Conservation (phyloP, 1,284 basidiomycete species). For the Cystobasidium slooffiae region DNA sequence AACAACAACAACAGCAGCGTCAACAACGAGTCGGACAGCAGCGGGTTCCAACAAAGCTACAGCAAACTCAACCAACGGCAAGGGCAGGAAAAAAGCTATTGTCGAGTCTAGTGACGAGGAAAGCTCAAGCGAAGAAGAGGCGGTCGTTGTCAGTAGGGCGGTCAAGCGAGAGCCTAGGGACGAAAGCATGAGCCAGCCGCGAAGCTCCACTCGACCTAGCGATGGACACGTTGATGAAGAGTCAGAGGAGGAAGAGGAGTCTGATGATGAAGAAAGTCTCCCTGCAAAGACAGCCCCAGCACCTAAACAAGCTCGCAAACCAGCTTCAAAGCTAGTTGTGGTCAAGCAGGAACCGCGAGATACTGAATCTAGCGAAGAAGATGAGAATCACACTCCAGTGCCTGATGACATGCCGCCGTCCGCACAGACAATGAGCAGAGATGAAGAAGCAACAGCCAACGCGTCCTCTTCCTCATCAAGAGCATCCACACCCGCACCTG, state of each 20-base stretch:
- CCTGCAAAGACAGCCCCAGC: background rate
- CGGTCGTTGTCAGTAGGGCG: background rate
- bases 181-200: background rate
- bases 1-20: conserved; percentile 16
- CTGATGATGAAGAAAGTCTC: background rate
- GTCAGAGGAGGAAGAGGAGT: conserved; percentile 1
- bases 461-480: conserved; percentile 29
- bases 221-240: background rate
- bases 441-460: conserved; percentile 38
- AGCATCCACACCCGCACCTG: conserved; percentile 38
- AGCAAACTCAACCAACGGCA: conserved; percentile 24
- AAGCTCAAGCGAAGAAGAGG: background rate
- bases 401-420: background rate
- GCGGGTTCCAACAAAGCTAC: background rate
- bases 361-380: conserved; percentile 18
- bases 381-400: conserved; percentile 6
- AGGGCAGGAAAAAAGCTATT: conserved; percentile 37
- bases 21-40: background rate
- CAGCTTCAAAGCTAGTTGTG: background rate
- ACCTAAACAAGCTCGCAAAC: background rate
- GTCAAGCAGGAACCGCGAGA: conserved; percentile 24
- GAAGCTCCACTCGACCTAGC: background rate
- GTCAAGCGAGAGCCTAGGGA: conserved; percentile 9
- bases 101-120: conserved; percentile 27
- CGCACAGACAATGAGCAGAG: background rate